These are phyloP conservation scores for Baorangia bicolor DNA, from an alignment of 768 basidiomycete genomes.

Conservation along the genomic window DNA sequence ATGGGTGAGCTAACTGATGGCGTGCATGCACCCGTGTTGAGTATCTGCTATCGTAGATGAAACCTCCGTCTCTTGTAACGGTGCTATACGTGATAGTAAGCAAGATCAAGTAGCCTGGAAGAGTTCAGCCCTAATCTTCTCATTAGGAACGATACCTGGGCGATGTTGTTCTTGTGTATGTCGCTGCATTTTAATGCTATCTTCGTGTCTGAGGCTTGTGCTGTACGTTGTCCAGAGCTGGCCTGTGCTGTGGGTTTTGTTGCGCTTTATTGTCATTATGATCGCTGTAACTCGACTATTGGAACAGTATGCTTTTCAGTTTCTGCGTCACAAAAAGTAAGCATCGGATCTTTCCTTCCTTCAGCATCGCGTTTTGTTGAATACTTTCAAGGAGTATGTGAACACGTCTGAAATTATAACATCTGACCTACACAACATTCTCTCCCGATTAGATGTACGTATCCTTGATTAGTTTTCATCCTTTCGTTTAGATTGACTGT, in stretches of 20 bases:
- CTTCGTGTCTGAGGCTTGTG: conserved; percentile 2
- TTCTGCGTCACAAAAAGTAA: conserved; percentile 19
- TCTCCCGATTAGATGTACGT: conserved; percentile 22
- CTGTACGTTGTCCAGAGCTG: conserved; percentile 7
- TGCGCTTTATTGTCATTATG: neutral
- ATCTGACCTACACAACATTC: neutral
- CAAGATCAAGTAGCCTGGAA: neutral
- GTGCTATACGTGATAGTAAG: conserved; percentile 28
- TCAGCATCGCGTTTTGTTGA: conserved; percentile 1
- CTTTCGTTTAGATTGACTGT: neutral
- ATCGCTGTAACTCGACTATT: neutral
- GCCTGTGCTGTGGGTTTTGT: conserved; percentile 21
- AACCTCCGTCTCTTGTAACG: conserved; percentile 25
- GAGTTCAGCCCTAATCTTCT: neutral
- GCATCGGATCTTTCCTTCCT: neutral
- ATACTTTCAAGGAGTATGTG: conserved; percentile 23
- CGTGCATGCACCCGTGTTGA: neutral
- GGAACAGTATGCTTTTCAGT: conserved; percentile 22
- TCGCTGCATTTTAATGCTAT: neutral
- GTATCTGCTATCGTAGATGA: conserved; percentile 19
- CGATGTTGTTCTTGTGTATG: conserved; percentile 31
- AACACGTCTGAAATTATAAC: neutral
- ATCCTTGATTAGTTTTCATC: neutral
- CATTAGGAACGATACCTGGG: conserved; percentile 32
- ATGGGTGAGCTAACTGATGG: conserved; percentile 23